Conservation (phyloP, 441 rosid genomes). For the Metrosideros polymorpha region DNA sequence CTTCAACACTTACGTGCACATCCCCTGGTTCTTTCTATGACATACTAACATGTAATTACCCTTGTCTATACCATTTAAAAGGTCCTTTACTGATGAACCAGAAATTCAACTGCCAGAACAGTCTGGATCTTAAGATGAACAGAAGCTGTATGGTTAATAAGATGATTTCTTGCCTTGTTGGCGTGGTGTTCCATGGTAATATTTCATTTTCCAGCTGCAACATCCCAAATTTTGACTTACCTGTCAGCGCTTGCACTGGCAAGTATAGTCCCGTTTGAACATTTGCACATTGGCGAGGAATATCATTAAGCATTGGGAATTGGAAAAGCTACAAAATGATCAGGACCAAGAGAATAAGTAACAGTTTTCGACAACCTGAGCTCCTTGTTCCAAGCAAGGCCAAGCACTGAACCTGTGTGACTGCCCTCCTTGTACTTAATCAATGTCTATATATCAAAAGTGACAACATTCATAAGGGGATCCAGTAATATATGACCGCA, state of each 20-base stretch:
- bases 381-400: conserved; percentile 97
- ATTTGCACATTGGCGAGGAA: background rate
- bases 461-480: background rate
- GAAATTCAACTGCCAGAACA: background rate
- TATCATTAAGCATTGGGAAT: background rate
- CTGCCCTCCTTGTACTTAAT: conserved; percentile 66
- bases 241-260: conserved; percentile 89
- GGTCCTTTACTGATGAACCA: background rate
- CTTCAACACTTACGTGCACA: background rate
- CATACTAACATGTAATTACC: background rate
- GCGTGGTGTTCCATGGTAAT: conserved; percentile 80
- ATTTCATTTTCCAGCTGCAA: conserved; percentile 60
- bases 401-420: conserved; percentile 85
- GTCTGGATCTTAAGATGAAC: background rate
- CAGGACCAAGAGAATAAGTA: background rate
- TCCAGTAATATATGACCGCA: background rate
- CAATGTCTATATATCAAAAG: conserved; percentile 17
- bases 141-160: background rate
- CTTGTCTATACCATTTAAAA: background rate
- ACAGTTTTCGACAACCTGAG: conserved; percentile 40
- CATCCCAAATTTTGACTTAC: conserved; percentile 82
- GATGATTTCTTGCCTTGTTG: conserved; percentile 46
- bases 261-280: conserved; percentile 51
- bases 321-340: background rate
- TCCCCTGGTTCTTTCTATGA: background rate